Conservation (phyloP, 2,329 filamentous ascomycete species). For the Epichloe coenophiala region DNA sequence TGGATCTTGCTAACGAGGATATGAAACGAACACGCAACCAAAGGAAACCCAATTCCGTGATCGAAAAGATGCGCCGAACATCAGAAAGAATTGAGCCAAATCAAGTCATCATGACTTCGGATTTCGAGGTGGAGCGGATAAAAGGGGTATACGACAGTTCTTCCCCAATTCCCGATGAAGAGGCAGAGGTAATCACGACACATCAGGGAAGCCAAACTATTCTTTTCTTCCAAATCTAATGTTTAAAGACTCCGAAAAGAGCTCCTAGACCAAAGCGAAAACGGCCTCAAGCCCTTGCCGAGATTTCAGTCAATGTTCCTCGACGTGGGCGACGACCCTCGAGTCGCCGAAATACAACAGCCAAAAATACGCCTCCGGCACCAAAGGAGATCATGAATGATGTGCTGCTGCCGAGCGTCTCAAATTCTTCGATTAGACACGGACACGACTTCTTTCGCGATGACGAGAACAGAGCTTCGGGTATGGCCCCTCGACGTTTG, state of each 20-base stretch:
- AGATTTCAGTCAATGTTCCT: slow-evolving; percentile 22
- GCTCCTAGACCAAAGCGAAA: slow-evolving; percentile 17
- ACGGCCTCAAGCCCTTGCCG: slow-evolving; percentile 17
- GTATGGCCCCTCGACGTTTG: slow-evolving; percentile 9
- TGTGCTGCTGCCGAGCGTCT: background rate
- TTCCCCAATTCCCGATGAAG: slow-evolving; percentile 28
- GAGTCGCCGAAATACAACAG: slow-evolving; percentile 11
- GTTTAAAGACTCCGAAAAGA: slow-evolving; percentile 17
- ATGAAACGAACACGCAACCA: slow-evolving; percentile 67
- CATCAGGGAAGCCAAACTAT: background rate
- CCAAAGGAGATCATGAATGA: slow-evolving; percentile 4
- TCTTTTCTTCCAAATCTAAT: background rate
- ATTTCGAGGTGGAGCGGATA: slow-evolving; percentile 34
- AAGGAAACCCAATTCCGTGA: slow-evolving; percentile 59
- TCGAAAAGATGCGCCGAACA: slow-evolving; percentile 49
- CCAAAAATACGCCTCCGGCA: slow-evolving; percentile 7
- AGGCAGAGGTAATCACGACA: slow-evolving; percentile 27
- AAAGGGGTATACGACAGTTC: slow-evolving; percentile 49
- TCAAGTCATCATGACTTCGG: slow-evolving; percentile 49
- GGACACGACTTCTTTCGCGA: slow-evolving; percentile 18
- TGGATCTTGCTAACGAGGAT: slow-evolving; percentile 62
- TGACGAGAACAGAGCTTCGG: slow-evolving; percentile 14
- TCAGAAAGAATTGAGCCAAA: slow-evolving; percentile 50
- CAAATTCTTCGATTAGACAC: slow-evolving; percentile 8
- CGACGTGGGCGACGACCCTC: slow-evolving; percentile 13